These are phyloP conservation scores for Tolypocladium tropicale DNA, from an alignment of 2,329 filamentous ascomycete species.

Conservation along the genomic window DNA sequence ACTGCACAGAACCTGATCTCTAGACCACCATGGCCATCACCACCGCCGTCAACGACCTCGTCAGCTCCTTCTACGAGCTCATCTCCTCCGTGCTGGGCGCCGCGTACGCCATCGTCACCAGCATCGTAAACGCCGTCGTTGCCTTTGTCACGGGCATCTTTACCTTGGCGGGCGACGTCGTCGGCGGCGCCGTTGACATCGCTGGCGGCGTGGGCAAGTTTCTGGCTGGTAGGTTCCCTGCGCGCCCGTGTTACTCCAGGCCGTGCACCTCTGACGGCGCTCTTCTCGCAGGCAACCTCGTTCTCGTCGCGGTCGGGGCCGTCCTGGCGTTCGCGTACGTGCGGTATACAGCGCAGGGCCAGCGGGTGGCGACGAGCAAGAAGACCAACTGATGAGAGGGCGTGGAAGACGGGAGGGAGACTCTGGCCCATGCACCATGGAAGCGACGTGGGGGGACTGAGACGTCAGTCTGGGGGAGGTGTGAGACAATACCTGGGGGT, in stretches of 20 bases:
- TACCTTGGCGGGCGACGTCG: conserved; percentile 22
- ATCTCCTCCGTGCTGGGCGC: conserved; percentile 25
- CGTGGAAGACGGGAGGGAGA: not conserved
- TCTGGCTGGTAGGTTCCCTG: conserved; percentile 17
- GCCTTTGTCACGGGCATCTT: conserved; percentile 26
- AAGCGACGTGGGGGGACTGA: not conserved
- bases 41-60: conserved; percentile 24
- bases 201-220: conserved; percentile 29
- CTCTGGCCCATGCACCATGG: no score
- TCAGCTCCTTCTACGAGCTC: conserved; percentile 32
- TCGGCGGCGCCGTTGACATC: conserved; percentile 24
- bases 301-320: conserved; percentile 20
- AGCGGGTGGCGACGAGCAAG: conserved; percentile 14
- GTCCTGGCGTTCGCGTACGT: conserved; percentile 22
- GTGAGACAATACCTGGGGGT: no score
- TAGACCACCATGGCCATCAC: conserved; percentile 21
- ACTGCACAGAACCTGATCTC: not conserved
- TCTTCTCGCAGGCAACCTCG: conserved; percentile 21
- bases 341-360: conserved; percentile 21
- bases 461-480: not conserved
- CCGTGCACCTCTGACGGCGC: not conserved
- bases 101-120: conserved; percentile 22
- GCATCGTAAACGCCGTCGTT: conserved; percentile 20
- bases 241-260: not conserved
- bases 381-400: conserved; percentile 20